Evolutionary conservation across 2,329 filamentous ascomycete species (phyloP), one percentile per base, ranked within the genome.

Genomic region (Graphilbum ipis-grandicollis): DNA sequence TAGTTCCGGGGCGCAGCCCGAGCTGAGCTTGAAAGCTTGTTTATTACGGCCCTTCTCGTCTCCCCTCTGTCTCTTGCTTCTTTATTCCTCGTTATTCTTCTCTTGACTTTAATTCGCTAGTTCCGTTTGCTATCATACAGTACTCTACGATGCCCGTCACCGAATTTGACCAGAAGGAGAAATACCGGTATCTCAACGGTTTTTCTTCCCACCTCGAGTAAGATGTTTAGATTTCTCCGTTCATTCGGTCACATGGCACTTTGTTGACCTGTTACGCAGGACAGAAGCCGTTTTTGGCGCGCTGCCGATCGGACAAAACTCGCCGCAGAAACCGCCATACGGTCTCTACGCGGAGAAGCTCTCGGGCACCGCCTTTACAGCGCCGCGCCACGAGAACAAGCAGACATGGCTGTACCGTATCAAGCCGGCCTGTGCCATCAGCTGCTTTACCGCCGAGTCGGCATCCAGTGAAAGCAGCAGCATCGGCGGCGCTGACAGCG

Each of bases 291-390:
- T 88, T 39, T 63, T 75, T 14, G 79, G 75, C 15, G 76, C 83
- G 5, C 63, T 88, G 5, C 82, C 84, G 9, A 52, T 83, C 40
- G 82, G 69, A 35, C 69, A 76, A 31, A 93, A 92, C 62, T 83
- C 79, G 3, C 84, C 84, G 0, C 83, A 92, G 53, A 83, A 84
- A 51, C 75, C 75, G 0, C 68, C 80, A 0, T 72, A 75, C 45
- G 83, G 82, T 1, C 71, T 93, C 21, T 90, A 90, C 57, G 74
- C 82, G 21, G 84, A 93, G 58, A 79, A 80, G 59, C 65, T 82
- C 31, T 80, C 76, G 0, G 78, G 77, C 8, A 79, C 75, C 2
- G 65, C 78, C 22, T 83, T 83, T 51, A 81, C 76, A 4, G 73
- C 75, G 2, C 75, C 77, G 0, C 63, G 79, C 21, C 62, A 71